Conservation (phyloP, 495 filamentous ascomycete species). For the Xylaria telfairii region DNA sequence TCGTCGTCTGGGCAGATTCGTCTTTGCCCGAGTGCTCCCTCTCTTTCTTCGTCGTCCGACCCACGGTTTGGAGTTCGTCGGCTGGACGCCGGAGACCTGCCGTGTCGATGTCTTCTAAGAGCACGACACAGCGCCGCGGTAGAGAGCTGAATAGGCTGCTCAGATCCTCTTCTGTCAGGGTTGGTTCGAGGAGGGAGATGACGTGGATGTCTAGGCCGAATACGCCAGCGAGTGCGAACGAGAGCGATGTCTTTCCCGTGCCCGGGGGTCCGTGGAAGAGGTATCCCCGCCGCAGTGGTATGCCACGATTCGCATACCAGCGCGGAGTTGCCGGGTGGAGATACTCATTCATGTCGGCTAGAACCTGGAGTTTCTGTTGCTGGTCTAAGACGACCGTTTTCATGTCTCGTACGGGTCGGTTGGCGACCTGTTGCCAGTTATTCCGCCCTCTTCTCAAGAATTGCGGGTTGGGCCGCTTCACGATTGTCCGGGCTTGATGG, state of each 20-base stretch:
- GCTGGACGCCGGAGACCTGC: slow-evolving; percentile 63
- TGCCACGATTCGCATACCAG: slow-evolving; percentile 86
- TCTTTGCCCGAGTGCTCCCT: slow-evolving; percentile 29
- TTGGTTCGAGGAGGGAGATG: slow-evolving; percentile 65
- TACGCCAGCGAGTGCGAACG: slow-evolving; percentile 70
- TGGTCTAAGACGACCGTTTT: slow-evolving; percentile 83
- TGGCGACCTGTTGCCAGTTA: slow-evolving; percentile 70
- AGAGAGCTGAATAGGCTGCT: slow-evolving; percentile 68
- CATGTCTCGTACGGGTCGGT: slow-evolving; percentile 76
- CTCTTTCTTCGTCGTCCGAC: neutral
- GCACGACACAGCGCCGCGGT: slow-evolving; percentile 68
- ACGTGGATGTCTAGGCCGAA: slow-evolving; percentile 75
- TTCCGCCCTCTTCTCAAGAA: slow-evolving; percentile 44
- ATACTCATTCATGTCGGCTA: slow-evolving; percentile 88
- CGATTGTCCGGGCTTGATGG: slow-evolving; percentile 55
- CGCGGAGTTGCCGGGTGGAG: slow-evolving; percentile 71
- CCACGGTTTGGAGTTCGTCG: slow-evolving; percentile 34
- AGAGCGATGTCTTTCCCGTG: slow-evolving; percentile 66
- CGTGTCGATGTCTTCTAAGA: slow-evolving; percentile 76
- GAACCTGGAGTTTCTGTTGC: slow-evolving; percentile 70
- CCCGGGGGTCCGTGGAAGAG: slow-evolving; percentile 79
- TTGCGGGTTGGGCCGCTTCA: slow-evolving; percentile 52
- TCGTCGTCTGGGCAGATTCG: neutral
- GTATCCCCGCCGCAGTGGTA: slow-evolving; percentile 90
- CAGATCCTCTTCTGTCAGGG: slow-evolving; percentile 73